Evolutionary conservation across 306 rosid genomes (phyloP).

Genomic region (Dalbergia cochinchinensis): DNA sequence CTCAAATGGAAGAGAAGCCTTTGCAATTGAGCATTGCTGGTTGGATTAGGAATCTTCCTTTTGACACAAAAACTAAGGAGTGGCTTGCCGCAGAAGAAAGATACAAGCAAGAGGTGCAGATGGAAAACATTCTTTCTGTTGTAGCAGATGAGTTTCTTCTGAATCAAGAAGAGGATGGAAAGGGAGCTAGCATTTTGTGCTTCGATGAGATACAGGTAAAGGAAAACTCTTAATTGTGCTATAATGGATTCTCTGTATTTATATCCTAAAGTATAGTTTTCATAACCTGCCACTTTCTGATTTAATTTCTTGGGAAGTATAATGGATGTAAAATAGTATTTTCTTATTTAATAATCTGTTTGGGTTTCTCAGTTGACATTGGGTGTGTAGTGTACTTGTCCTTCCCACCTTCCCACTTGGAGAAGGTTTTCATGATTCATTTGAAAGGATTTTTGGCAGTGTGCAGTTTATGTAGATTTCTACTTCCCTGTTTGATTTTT

Average conservation of each 20-base stretch:
- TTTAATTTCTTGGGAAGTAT: slow-evolving; percentile 27
- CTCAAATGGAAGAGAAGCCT: slow-evolving; percentile 76
- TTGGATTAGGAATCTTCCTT: slow-evolving; percentile 93
- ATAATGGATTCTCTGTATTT: slow-evolving; percentile 17
- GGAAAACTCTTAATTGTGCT: slow-evolving; percentile 28
- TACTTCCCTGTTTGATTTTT: slow-evolving; percentile 21
- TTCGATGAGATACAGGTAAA: slow-evolving; percentile 96
- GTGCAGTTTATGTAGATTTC: slow-evolving; percentile 30
- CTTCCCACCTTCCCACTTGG: slow-evolving; percentile 4
- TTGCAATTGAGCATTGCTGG: slow-evolving; percentile 71
- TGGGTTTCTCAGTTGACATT: slow-evolving; percentile 26
- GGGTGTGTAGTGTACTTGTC: background rate
- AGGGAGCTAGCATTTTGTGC: slow-evolving; percentile 93
- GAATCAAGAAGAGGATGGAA: slow-evolving; percentile 63
- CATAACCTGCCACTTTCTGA: slow-evolving; percentile 11
- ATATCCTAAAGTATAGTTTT: background rate
- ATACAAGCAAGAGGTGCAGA: slow-evolving; percentile 84
- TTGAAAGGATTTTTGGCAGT: slow-evolving; percentile 33
- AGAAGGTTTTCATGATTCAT: slow-evolving; percentile 41
- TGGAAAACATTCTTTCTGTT: slow-evolving; percentile 92
- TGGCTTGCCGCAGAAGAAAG: slow-evolving; percentile 93
- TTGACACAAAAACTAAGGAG: slow-evolving; percentile 85
- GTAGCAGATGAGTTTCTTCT: slow-evolving; percentile 87
- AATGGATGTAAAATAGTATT: background rate
- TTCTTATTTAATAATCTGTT: slow-evolving; percentile 13